Conservation (phyloP, 768 basidiomycete species). For the Suillus subluteus region DNA sequence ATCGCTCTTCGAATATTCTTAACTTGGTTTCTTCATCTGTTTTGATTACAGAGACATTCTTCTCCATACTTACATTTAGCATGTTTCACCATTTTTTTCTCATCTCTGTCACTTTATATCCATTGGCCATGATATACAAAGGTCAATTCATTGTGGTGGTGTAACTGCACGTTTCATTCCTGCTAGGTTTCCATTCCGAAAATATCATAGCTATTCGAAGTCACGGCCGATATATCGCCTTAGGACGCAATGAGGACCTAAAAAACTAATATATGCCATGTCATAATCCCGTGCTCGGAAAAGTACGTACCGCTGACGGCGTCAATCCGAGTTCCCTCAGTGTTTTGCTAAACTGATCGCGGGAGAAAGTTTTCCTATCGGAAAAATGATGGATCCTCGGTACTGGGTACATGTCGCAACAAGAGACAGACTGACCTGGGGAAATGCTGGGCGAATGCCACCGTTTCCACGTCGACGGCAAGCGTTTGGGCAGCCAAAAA, state of each 20-base stretch:
- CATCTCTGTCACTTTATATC: background rate
- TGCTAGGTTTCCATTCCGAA: no score
- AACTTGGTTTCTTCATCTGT: constrained; percentile 12
- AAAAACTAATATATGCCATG: constrained; percentile 4
- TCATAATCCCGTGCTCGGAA: constrained; percentile 1
- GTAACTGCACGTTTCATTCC: background rate
- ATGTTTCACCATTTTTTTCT: background rate
- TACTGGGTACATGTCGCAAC: background rate
- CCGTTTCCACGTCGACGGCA: constrained; percentile 73
- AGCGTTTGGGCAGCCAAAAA: constrained; percentile 78
- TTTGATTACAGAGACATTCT: background rate
- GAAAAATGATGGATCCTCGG: background rate
- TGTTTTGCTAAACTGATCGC: constrained; percentile 75
- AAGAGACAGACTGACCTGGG: constrained; percentile 61
- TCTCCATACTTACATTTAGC: background rate
- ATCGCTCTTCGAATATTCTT: constrained; percentile 53
- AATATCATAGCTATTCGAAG: background rate
- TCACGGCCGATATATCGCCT: constrained; percentile 1
- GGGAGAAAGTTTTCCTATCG: constrained; percentile 75
- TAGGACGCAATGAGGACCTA: constrained; percentile 59
- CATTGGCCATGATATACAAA: background rate
- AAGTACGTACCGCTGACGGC: constrained; percentile 76
- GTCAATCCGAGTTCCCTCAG: constrained; percentile 86
- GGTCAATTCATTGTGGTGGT: background rate
- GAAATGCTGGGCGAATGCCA: constrained; percentile 80